phyloP scores from a whole-genome alignment of 192 early-diverging fungal genomes.

The Coemansia sp. region DNA sequence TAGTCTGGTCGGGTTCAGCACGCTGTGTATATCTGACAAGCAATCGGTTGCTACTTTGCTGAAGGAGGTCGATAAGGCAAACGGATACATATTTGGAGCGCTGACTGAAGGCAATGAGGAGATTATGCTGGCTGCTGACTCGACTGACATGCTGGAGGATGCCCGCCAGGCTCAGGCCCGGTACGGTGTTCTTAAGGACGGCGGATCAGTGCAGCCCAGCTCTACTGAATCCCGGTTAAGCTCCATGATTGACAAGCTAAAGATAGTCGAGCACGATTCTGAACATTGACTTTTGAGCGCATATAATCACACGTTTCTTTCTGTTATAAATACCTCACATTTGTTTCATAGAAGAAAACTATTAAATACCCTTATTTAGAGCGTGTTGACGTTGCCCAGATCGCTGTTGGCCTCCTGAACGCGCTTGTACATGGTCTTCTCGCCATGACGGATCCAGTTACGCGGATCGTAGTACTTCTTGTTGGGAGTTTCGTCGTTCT shows the following conservation, averaged over 20 bases:
- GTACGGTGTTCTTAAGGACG: conserved; percentile 17
- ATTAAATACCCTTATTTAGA: conserved; percentile 46
- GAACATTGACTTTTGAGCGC: too few species aligned
- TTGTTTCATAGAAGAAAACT: conserved; percentile 1
- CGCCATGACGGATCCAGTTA: conserved; percentile 85
- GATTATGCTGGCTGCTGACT: conserved; percentile 59
- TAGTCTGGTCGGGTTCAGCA: conserved; percentile 87
- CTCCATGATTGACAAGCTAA: conserved; percentile 13
- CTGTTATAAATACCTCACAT: too few species aligned
- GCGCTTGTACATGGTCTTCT: conserved; percentile 85
- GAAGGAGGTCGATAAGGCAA: conserved; percentile 83
- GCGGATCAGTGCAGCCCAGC: neutral
- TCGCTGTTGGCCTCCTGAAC: conserved; percentile 76
- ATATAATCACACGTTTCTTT: too few species aligned
- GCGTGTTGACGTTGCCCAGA: conserved; percentile 68
- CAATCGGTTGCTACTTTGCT: conserved; percentile 75
- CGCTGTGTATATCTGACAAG: conserved; percentile 81
- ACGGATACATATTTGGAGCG: conserved; percentile 87
- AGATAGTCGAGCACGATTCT: conserved; percentile 12
- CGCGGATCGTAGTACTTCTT: conserved; percentile 99
- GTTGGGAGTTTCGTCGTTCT: conserved; percentile 83
- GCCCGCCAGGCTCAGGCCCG: conserved; percentile 45
- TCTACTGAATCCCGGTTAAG: neutral
- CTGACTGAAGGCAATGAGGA: conserved; percentile 73
- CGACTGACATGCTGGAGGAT: conserved; percentile 41